These are phyloP conservation scores for Microcyclospora pomicola DNA, from an alignment of 2,329 filamentous ascomycete species.

Conservation along the genomic window DNA sequence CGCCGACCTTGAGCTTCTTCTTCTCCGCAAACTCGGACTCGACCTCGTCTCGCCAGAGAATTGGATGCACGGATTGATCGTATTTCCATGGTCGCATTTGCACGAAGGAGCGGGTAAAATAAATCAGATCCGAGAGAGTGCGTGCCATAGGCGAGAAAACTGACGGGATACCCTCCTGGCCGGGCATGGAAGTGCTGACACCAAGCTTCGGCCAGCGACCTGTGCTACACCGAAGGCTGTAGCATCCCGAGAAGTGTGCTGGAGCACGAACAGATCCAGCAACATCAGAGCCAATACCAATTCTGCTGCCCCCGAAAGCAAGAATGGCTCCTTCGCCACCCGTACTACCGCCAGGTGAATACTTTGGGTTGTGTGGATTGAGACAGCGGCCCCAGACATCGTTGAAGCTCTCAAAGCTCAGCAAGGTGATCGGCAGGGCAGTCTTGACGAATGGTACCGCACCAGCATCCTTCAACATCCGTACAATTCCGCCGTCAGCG, in stretches of 20 bases:
- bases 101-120: conserved; percentile 69
- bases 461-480: conserved; percentile 69
- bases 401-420: conserved; percentile 72
- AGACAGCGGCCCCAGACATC: conserved; percentile 68
- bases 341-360: conserved; percentile 79
- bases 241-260: conserved; percentile 82
- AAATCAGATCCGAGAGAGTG: conserved; percentile 66
- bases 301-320: conserved; percentile 66
- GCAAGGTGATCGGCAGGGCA: conserved; percentile 70
- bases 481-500: conserved; percentile 59
- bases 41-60: conserved; percentile 58
- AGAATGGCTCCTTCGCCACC: conserved; percentile 73
- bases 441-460: conserved; percentile 90
- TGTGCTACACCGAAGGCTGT: conserved; percentile 72
- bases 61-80: conserved; percentile 70
- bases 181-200: conserved; percentile 75
- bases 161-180: conserved; percentile 77
- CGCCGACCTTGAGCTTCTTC: conserved; percentile 54
- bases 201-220: conserved; percentile 82
- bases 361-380: conserved; percentile 73
- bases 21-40: conserved; percentile 49
- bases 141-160: conserved; percentile 89
- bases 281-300: conserved; percentile 83
- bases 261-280: conserved; percentile 78
- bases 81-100: conserved; percentile 80